Evolutionary conservation across 2,329 filamentous ascomycete genomes (phyloP).

Genomic region (Amauroascus verrucosus): DNA sequence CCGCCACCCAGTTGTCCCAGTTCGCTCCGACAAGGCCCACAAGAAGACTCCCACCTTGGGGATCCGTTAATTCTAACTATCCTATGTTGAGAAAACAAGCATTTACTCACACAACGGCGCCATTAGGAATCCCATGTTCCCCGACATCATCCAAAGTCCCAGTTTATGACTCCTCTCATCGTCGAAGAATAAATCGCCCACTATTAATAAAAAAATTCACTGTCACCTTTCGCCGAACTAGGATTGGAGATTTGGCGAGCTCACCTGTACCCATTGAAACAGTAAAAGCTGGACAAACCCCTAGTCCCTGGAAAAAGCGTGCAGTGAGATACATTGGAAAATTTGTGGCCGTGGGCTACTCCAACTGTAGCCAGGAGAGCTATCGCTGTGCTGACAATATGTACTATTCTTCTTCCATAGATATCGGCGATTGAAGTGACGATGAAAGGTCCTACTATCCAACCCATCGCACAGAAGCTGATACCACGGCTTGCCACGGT

Average conservation of each 20-base stretch:
- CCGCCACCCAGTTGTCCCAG: slow-evolving; percentile 48
- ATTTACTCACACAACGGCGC: slow-evolving; percentile 37
- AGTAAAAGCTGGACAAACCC: slow-evolving; percentile 45
- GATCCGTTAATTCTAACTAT: background rate
- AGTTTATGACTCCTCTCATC: slow-evolving; percentile 47
- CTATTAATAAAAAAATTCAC: slow-evolving; percentile 17
- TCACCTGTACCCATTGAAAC: slow-evolving; percentile 44
- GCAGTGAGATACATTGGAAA: slow-evolving; percentile 48
- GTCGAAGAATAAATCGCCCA: slow-evolving; percentile 49
- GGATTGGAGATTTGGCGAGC: background rate
- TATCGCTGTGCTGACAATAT: slow-evolving; percentile 38
- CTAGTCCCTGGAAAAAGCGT: slow-evolving; percentile 49
- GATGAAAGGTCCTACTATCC: slow-evolving; percentile 43
- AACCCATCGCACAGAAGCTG: slow-evolving; percentile 43
- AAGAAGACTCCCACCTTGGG: slow-evolving; percentile 40
- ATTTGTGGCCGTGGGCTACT: slow-evolving; percentile 31
- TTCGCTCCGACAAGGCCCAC: slow-evolving; percentile 38
- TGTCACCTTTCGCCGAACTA: background rate
- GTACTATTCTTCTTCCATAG: slow-evolving; percentile 43
- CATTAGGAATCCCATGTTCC: slow-evolving; percentile 43
- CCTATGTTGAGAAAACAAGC: background rate
- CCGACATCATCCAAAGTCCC: slow-evolving; percentile 49
- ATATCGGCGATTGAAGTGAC: slow-evolving; percentile 44
- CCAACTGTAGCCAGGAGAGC: slow-evolving; percentile 37
- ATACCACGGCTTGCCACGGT: slow-evolving; percentile 44